Evolutionary conservation across 768 basidiomycete species (phyloP), one percentile per base, ranked within the genome.

Genomic region (Heimioporus sp.): DNA sequence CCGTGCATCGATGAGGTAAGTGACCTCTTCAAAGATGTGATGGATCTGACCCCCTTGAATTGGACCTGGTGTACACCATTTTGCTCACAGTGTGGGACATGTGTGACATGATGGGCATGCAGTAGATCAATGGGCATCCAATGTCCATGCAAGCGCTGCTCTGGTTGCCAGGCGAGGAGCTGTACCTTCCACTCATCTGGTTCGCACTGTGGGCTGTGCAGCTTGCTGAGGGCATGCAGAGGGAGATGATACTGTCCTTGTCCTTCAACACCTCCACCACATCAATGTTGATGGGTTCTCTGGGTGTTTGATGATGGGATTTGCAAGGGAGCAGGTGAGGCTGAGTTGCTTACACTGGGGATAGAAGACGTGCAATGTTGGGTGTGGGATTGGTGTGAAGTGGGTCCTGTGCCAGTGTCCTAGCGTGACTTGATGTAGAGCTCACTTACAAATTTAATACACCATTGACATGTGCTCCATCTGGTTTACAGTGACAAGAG

Each of bases 1-100:
- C 63, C 67, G 2, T 48, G 39, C 28, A 30, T 50, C 28, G 49
- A 62, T 35, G 58, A 63, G 65, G 70, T 65, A 37, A 10, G 46
- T 52, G 24, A 7, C 24, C 4, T 28, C 24, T 28, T 28, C 24
- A 6, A 28, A 7, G 3, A 28, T 28, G 24, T 7, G 5, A 28
- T 7, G 24, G 5, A 28, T 28, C 24, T 28, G 24, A 28, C 24
- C 24, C 24, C 24, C 24, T 4, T 28, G 52, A 52, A 11, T 30
- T 11, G 61, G 63, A 24, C 16, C 55, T 48, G 3, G 56, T 55
- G 1, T 48, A 56, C 39, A 39, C 19, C 8, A 54, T 55, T 4
- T 57, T 66, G 2, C 43, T 20, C 2, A 66, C 36, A 15, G 48
- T 65, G 2, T 41, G 42, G 5, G 55, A 57, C 34, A 53, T 63